Evolutionary conservation across 352 stramenopile species (phyloP).

Genomic region (Pythium oligandrum): DNA sequence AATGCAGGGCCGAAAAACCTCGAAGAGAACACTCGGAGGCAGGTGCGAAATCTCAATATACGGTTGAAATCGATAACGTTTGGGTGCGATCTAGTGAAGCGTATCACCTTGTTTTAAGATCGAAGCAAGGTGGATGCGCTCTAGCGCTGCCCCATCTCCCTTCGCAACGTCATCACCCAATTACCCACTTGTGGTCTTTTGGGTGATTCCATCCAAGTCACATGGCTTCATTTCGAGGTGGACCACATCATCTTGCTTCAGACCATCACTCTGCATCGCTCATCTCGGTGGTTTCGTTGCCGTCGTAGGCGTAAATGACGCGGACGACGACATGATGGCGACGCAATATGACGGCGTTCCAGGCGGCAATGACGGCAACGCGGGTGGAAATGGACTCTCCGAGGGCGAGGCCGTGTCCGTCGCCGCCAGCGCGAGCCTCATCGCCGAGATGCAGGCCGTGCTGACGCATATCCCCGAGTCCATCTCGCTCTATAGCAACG

Average conservation of each 20-base stretch:
- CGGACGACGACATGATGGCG: neutral
- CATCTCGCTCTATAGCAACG: conserved; percentile 69
- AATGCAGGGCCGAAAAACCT: conserved; percentile 3
- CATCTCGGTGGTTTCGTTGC: no score
- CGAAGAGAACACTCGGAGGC: conserved; percentile 2
- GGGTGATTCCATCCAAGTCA: no score
- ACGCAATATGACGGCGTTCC: neutral
- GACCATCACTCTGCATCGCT: no score
- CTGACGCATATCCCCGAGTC: conserved; percentile 62
- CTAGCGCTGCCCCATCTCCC: no score
- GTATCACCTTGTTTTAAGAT: no score
- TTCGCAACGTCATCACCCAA: no score
- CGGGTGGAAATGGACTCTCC: conserved; percentile 1
- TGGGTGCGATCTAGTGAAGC: no score
- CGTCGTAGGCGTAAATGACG: no score
- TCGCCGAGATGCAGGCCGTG: conserved; percentile 65
- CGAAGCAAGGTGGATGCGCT: no score
- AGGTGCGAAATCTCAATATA: neutral
- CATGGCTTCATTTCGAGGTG: no score
- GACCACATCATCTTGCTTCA: no score
- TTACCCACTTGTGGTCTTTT: no score
- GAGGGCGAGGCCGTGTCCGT: conserved; percentile 10
- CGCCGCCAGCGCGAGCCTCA: conserved; percentile 22
- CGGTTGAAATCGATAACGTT: neutral
- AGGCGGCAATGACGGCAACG: neutral